phyloP scores from a whole-genome alignment of 1,284 basidiomycete genomes.

The Cutaneotrichosporon sp. region DNA sequence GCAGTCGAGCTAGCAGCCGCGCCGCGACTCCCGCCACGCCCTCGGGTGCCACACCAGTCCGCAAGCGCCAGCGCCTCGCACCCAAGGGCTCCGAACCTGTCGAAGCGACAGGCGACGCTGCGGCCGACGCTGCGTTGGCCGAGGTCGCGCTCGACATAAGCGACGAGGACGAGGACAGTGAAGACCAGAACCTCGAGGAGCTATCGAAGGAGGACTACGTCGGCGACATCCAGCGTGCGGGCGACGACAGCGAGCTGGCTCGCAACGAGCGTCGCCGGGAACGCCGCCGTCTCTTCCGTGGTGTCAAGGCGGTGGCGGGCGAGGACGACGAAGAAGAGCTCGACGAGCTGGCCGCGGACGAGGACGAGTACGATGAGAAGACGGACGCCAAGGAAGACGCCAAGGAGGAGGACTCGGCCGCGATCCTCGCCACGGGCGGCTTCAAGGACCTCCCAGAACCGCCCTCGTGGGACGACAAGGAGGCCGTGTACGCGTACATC shows the following conservation, averaged over 20 bases:
- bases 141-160: conserved; percentile 7
- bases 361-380: conserved; percentile 25
- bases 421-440: conserved; percentile 6
- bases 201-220: conserved; percentile 49
- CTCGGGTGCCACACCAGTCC: background rate
- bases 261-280: conserved; percentile 15
- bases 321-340: conserved; percentile 28
- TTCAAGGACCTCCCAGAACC: conserved; percentile 18
- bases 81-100: background rate
- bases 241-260: conserved; percentile 20
- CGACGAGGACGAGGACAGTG: conserved; percentile 7
- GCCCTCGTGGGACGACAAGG: conserved; percentile 39
- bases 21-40: background rate
- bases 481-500: conserved; percentile 34
- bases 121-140: conserved; percentile 7
- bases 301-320: conserved; percentile 14
- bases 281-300: conserved; percentile 17
- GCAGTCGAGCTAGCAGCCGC: background rate
- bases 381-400: conserved; percentile 23
- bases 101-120: conserved; percentile 6
- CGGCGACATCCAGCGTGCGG: conserved; percentile 20
- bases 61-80: background rate
- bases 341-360: conserved; percentile 24
- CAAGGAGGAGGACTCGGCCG: conserved; percentile 14
- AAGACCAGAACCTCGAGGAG: conserved; percentile 45